These are phyloP conservation scores for Lipomyces yarrowii DNA, from an alignment of 1,139 yeast genomes.

Conservation along the genomic window DNA sequence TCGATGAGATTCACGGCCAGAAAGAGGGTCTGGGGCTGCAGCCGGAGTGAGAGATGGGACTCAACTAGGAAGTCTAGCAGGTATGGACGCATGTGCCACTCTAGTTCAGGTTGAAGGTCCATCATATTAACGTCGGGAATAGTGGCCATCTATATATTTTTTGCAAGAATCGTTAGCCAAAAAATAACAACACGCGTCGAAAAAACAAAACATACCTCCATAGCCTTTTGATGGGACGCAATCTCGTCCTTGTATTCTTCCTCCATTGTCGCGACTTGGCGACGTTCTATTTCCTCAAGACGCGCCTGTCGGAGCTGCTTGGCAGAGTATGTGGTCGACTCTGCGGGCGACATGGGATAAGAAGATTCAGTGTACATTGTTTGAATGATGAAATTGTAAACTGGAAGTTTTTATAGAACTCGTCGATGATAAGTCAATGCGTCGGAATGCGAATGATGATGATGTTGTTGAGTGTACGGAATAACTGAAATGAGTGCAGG, in stretches of 20 bases:
- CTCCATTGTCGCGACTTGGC: constrained; percentile 35
- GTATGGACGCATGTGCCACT: constrained; percentile 91
- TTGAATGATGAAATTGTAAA: too few relatives aligned
- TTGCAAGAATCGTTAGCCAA: constrained; percentile 1
- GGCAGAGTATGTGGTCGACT: constrained; percentile 15
- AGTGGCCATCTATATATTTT: constrained; percentile 32
- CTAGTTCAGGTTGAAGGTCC: constrained; percentile 87
- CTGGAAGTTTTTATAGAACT: background rate
- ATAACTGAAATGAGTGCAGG: background rate
- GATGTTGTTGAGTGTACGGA: background rate
- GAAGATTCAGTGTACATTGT: constrained; percentile 5
- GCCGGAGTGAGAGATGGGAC: constrained; percentile 72
- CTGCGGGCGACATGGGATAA: constrained; percentile 25
- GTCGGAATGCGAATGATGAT: background rate
- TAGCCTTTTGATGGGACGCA: constrained; percentile 41
- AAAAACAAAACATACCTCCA: constrained; percentile 38
- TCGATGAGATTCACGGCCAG: constrained; percentile 81
- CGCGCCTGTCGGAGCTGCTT: constrained; percentile 25
- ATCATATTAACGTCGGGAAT: constrained; percentile 69
- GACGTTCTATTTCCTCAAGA: constrained; percentile 31
- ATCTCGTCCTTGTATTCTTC: constrained; percentile 45
- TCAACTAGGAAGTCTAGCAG: constrained; percentile 81
- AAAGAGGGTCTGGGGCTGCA: constrained; percentile 79
- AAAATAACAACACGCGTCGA: background rate
- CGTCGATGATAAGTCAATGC: background rate